Conservation (phyloP, 306 rosid genomes). For the Castanea sativa region DNA sequence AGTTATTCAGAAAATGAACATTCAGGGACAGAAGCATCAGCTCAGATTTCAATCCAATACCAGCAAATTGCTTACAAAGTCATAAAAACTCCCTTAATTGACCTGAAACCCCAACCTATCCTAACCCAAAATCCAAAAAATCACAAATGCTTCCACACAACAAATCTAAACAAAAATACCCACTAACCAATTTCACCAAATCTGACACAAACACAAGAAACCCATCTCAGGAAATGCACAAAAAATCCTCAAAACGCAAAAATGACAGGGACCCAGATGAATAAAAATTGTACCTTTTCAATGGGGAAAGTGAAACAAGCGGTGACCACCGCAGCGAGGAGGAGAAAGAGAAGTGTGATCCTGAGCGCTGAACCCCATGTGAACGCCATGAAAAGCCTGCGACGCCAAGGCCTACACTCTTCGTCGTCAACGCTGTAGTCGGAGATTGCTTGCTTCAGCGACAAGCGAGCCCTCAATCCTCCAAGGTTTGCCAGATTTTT, state of each 20-base stretch:
- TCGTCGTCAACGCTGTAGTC: conserved; percentile 51
- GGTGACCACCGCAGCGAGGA: conserved; percentile 50
- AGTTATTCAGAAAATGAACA: not conserved
- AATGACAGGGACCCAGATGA: conserved; percentile 15
- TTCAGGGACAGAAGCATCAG: not conserved
- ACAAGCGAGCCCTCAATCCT: conserved; percentile 84
- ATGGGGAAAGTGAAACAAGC: conserved; percentile 87
- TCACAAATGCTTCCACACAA: not conserved
- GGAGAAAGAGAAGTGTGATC: conserved; percentile 63
- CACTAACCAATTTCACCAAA: not conserved
- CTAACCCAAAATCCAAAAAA: not conserved
- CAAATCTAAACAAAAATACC: not conserved
- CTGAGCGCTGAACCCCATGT: conserved; percentile 65
- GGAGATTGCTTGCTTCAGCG: conserved; percentile 55
- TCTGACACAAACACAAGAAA: not conserved
- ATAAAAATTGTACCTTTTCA: conserved; percentile 55
- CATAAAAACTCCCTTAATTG: not conserved
- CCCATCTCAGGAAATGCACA: conserved; percentile 11
- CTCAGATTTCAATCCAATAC: not conserved
- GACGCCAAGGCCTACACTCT: conserved; percentile 75
- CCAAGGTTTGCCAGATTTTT: conserved; percentile 77
- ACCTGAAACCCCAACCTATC: not conserved
- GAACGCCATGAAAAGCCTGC: conserved; percentile 63
- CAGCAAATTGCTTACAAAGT: not conserved
- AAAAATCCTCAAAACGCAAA: conserved; percentile 5